Evolutionary conservation across 1,284 basidiomycete species (phyloP), one percentile per base, ranked within the genome.

Genomic region (Sanguinoderma infundibulare): DNA sequence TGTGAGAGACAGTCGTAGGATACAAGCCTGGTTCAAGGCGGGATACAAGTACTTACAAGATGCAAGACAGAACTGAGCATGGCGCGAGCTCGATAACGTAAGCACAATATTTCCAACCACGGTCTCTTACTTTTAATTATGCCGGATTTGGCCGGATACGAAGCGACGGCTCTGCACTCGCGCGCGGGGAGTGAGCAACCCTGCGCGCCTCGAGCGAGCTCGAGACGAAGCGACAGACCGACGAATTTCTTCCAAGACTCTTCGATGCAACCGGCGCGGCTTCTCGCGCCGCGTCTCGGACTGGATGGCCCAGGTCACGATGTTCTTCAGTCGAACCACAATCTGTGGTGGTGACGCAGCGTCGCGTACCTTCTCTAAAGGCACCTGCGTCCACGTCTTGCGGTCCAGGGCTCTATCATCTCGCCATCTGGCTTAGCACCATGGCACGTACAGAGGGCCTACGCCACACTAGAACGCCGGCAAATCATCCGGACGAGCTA

Each of bases 401-500:
- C 17, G 46, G 46, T 17, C 17, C n/a, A n/a, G n/a, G n/a, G n/a
- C n/a, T n/a, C 3, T 12, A 26, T 49, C 46, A 32, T 49, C 46
- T 30, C 14, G 14, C 20, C 42, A 46, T 46, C 24, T 7, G 28
- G 42, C 12, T 22, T 22, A 32, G n/a, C 26, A n/a, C 28, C 28
- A 28, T 26, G 28, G 28, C 46, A 32, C n/a, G 17, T 20, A 32
- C 17, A 15, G 28, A 49, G 46, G n/a, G 46, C 35, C 35, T 50
- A 34, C 55, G 20, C 35, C 46, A 39, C 24, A 49, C 46, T 50
- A 40, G 55, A 57, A 57, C 55, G 15, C 36, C 10, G 36, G 20
- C 34, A 26, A 47, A 36, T 5, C 55, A 40, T 57, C 28, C 40
- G 39, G 28, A 12, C n/a, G 26, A 0, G 20, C 34, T 34, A 9